Conservation (phyloP, 257 asterid species). For the Fraxinus excelsior region DNA sequence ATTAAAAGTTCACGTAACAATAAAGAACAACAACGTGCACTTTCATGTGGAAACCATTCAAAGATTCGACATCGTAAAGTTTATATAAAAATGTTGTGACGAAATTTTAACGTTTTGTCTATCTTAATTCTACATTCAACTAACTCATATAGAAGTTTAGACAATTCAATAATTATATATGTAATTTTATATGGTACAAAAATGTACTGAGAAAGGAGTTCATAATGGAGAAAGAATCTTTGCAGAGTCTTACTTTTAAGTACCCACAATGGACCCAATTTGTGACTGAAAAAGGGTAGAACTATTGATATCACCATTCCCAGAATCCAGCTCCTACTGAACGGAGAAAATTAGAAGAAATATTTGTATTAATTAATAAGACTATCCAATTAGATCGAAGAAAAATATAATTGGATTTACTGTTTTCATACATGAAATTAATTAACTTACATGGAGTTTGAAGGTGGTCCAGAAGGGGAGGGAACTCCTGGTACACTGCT, state of each 20-base stretch:
- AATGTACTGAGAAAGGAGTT: no score
- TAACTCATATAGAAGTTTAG: no score
- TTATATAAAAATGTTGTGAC: no score
- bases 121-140: no score
- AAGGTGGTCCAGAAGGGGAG: slow-evolving; percentile 47
- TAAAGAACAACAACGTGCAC: no score
- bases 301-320: slow-evolving; percentile 54
- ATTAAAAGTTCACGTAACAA: neutral
- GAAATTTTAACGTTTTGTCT: no score
- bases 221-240: neutral
- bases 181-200: no score
- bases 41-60: no score
- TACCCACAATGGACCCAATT: slow-evolving; percentile 69
- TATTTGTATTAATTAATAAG: neutral
- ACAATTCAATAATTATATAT: no score
- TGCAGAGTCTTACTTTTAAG: slow-evolving; percentile 52
- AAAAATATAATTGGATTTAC: neutral
- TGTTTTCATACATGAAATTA: neutral
- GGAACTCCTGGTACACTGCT: slow-evolving; percentile 48
- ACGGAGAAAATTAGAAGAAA: neutral
- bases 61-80: no score
- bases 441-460: slow-evolving; percentile 51
- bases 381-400: neutral
- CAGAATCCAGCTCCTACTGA: slow-evolving; percentile 68
- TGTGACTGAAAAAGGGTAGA: slow-evolving; percentile 60